Conservation (phyloP, 2,329 filamentous ascomycete species). For the Aspergillus quadricinctus region DNA sequence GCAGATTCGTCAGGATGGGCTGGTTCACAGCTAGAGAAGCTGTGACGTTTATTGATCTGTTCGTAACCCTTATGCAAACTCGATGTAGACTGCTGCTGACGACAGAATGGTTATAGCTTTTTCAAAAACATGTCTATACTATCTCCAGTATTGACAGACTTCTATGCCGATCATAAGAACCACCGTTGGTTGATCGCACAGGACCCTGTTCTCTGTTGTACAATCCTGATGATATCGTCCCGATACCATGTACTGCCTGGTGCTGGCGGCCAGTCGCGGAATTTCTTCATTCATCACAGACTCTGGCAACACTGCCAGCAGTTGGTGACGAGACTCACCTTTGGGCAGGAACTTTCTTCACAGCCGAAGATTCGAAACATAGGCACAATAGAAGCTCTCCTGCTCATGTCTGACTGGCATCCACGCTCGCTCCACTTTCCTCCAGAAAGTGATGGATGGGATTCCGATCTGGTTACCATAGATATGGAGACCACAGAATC, state of each 20-base stretch:
- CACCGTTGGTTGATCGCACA: constrained; percentile 47
- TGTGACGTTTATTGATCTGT: constrained; percentile 50
- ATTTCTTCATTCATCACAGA: constrained; percentile 51
- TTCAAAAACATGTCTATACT: constrained; percentile 50
- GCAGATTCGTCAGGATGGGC: constrained; percentile 53
- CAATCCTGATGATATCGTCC: constrained; percentile 53
- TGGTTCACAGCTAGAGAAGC: constrained; percentile 54
- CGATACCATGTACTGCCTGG: constrained; percentile 46
- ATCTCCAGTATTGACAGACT: constrained; percentile 49
- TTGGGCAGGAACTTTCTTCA: constrained; percentile 51
- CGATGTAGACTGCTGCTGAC: neutral
- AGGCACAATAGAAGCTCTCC: constrained; percentile 49
- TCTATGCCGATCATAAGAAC: constrained; percentile 47
- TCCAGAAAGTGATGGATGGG: constrained; percentile 51
- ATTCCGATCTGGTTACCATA: constrained; percentile 48
- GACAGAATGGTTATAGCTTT: constrained; percentile 29
- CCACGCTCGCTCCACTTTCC: constrained; percentile 50
- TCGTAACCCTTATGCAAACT: constrained; percentile 9
- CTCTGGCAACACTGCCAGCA: constrained; percentile 54
- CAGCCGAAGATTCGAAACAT: constrained; percentile 48
- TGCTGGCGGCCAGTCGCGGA: constrained; percentile 43
- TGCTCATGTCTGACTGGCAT: constrained; percentile 53
- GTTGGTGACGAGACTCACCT: constrained; percentile 50
- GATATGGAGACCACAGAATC: constrained; percentile 31
- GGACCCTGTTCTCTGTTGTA: constrained; percentile 51